Conservation (phyloP, 2,329 filamentous ascomycete genomes). For the Gaeumannomyces tritici region DNA sequence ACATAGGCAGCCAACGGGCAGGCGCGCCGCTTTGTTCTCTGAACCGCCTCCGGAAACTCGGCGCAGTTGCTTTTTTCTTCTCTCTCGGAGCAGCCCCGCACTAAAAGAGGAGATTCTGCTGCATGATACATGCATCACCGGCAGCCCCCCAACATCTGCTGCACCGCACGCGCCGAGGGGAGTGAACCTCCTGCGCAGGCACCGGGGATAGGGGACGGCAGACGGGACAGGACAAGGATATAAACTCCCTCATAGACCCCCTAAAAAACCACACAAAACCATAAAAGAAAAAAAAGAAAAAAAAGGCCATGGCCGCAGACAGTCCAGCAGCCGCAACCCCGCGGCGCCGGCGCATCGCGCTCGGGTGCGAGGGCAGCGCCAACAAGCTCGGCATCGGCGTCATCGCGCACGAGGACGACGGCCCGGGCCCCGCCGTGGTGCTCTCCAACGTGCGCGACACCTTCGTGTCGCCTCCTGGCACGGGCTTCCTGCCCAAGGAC, state of each 20-base stretch:
- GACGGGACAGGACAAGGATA: too few species aligned
- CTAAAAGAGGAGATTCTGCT: background rate
- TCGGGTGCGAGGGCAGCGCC: conserved; percentile 77
- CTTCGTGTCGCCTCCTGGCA: conserved; percentile 81
- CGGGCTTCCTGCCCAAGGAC: conserved; percentile 94
- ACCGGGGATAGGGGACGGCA: too few species aligned
- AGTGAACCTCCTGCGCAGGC: too few species aligned
- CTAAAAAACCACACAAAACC: background rate
- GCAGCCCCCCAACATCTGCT: background rate
- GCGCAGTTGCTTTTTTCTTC: background rate
- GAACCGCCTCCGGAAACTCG: background rate
- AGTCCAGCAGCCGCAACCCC: background rate
- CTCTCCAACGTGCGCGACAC: conserved; percentile 94
- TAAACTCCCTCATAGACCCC: too few species aligned
- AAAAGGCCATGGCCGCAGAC: background rate
- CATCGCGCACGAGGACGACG: conserved; percentile 54
- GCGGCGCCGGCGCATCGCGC: conserved; percentile 37
- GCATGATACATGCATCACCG: background rate
- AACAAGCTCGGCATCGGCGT: conserved; percentile 96
- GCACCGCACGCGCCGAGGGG: too few species aligned
- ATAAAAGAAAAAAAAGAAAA: background rate
- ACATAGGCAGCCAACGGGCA: background rate
- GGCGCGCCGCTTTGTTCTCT: background rate
- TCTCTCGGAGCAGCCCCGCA: background rate
- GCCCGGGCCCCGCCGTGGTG: conserved; percentile 61